Percentiles rank a stretch among this genome's conserved stretches.
These are phyloP conservation scores for Pholiota molesta DNA, from an alignment of 768 basidiomycete species.

Conservation along the genomic window DNA sequence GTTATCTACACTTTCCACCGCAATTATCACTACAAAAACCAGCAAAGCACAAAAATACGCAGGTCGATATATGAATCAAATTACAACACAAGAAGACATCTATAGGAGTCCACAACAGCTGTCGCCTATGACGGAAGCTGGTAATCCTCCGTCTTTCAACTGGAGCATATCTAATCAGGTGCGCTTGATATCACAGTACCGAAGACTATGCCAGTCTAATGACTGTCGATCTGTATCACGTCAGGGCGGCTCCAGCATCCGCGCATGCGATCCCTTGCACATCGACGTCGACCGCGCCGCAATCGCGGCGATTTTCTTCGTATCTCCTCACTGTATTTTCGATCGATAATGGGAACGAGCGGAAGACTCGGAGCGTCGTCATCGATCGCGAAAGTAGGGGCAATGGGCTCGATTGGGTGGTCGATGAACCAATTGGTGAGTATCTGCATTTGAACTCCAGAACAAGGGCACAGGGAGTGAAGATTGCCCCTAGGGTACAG, in stretches of 20 bases:
- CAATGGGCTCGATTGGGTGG: not conserved
- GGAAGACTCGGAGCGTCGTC: not conserved
- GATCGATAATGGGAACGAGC: not conserved
- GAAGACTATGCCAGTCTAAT: not conserved
- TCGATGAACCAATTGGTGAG: not conserved
- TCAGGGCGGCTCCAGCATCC: not conserved
- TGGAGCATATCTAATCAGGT: constrained; percentile 1
- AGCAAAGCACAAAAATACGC: too few species aligned
- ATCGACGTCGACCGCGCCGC: not conserved
- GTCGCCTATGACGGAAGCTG: not conserved
- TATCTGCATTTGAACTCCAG: not conserved
- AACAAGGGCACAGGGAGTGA: not conserved
- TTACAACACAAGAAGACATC: not conserved
- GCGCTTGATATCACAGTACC: not conserved
- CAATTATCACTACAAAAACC: too few species aligned
- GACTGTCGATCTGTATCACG: not conserved
- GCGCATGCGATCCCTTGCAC: not conserved
- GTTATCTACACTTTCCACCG: too few species aligned
- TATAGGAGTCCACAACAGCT: not conserved
- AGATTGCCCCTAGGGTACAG: not conserved
- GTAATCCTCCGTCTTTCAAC: not conserved
- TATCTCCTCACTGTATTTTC: not conserved
- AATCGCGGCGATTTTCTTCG: not conserved
- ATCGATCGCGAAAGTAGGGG: not conserved
- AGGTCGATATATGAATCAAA: not conserved